These are phyloP conservation scores for Tilletia horrida DNA, from an alignment of 1,284 basidiomycete species.

Conservation along the genomic window DNA sequence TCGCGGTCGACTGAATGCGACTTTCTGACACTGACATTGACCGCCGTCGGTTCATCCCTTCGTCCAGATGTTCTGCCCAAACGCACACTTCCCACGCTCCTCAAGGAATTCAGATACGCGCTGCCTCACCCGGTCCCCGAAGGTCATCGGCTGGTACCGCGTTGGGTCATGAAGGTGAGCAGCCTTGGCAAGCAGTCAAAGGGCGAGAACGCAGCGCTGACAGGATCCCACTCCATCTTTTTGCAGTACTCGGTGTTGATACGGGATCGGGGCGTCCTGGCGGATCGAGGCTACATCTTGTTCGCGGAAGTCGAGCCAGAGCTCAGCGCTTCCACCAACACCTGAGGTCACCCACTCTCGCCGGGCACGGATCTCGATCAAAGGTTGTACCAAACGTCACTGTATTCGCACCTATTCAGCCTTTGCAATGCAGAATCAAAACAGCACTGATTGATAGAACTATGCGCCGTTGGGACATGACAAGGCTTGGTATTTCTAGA, in stretches of 20 bases:
- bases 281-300: conserved; percentile 37
- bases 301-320: conserved; percentile 18
- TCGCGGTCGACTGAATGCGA: too few relatives aligned
- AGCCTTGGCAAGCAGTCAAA: too few relatives aligned
- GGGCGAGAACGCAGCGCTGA: neutral
- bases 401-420: too few relatives aligned
- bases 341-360: too few relatives aligned
- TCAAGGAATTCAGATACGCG: conserved; percentile 36
- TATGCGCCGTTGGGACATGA: too few relatives aligned
- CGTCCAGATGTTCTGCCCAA: conserved; percentile 33
- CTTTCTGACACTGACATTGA: too few relatives aligned
- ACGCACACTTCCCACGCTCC: conserved; percentile 32
- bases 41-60: neutral
- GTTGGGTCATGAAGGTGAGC: conserved; percentile 33
- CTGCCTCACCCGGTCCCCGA: conserved; percentile 28
- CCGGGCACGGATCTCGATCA: too few relatives aligned
- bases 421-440: too few relatives aligned
- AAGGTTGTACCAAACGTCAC: too few relatives aligned
- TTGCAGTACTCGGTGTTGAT: conserved; percentile 44
- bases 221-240: neutral
- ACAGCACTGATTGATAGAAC: too few relatives aligned
- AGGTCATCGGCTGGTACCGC: conserved; percentile 22
- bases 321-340: neutral
- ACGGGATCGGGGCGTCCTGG: conserved; percentile 41
- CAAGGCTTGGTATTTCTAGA: neutral